Base-by-base conservation (phyloP, 2,329 filamentous ascomycete genomes). In the Penicillium nordicum region DNA sequence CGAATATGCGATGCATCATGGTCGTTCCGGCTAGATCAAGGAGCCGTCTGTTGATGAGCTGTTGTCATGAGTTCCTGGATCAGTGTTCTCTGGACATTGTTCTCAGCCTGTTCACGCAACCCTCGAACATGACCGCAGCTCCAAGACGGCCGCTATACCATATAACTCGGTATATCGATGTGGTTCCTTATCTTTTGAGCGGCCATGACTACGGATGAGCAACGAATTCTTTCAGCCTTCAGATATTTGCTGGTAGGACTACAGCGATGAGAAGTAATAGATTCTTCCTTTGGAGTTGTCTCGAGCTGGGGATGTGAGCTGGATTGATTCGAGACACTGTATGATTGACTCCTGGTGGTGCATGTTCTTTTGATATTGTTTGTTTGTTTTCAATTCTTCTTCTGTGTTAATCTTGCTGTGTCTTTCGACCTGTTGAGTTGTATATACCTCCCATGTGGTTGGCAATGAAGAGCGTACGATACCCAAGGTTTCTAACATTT, bases 1-100 rank as follows among this genome's bases (percentile, higher is more conserved):
- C 66, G 72, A 69, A 53, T 60, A 73, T 68, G 71, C 68, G 54
- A 78, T 77, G 73, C 72, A 68, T 63, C 66, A 74, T 65, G 70
- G 70, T 62, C 61, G 60, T 63, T 48, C 63, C 43, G 58, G 44
- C 45, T 64, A 64, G 58, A 50, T 59, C 44, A 51, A 55, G 54
- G 55, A 32, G 46, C 40, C 37, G 9, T 50, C 51, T 45, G 23
- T 57, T 44, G 29, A 32, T 50, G 50, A 23, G 30, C 32, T 50
- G 34, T 40, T 61, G 41, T 47, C 40, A 44, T 50, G 27, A 27
- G 36, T 18, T 36, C 16, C 23, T 42, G 37, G 37, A 27, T 49
- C n/a, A 16, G 42, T 38, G n/a, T 52, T 32, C 23, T 37, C n/a
- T 37, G 16, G n/a, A 25, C 6, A n/a, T 53, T 23, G 14, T 48